Base-by-base conservation (phyloP, 2,329 filamentous ascomycete species). In the Arthrocladium fulminans region DNA sequence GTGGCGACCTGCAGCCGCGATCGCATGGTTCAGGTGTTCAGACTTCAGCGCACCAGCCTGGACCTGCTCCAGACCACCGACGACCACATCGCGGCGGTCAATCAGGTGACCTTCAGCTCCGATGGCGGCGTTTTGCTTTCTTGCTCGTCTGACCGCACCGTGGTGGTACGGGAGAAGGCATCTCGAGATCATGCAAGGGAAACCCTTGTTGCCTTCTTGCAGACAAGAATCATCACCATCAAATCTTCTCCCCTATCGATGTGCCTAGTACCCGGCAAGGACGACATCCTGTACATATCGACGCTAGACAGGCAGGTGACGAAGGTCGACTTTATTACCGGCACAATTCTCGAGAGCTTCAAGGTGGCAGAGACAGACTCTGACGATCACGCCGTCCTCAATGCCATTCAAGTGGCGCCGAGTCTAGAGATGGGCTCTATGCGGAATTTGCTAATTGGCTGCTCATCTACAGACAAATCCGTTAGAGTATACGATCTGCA, bases 391-490 rank as follows among this genome's bases (percentile, higher is more conserved):
- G 90, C 90, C 0, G 80, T 92, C 37, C 70, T 97, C 57, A 86
- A 89, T 55, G 86, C 85, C 0, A 73, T 98, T 24, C 80, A 80
- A 1, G 79, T 82, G 49, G 59, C 60, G 12, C 65, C 74, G 53
- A 66, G 76, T 66, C 72, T 74, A 8, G 52, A 52, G 7, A 19
- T 27, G 22, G 35, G 29, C 39, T 63, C 80, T 71, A 20, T 27
- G 8, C 43, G 48, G 25, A 77, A 81, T 23, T 77, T 94, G 44
- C 74, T 98, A 45, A 75, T 92, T 15, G 89, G 88, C n/a, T 77
- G 92, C 9, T 96, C 90, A 7, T 89, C 89, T 58, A 95, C 87
- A 1, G 92, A 98, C 65, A 98, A 97, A 63, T 97, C 92, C 0
- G 83, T 98, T 48, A 77, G 92, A 29, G 71, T 98, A 13, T 98